Conservation (phyloP, 768 basidiomycete genomes). For the Rhizopogon vesiculosus region DNA sequence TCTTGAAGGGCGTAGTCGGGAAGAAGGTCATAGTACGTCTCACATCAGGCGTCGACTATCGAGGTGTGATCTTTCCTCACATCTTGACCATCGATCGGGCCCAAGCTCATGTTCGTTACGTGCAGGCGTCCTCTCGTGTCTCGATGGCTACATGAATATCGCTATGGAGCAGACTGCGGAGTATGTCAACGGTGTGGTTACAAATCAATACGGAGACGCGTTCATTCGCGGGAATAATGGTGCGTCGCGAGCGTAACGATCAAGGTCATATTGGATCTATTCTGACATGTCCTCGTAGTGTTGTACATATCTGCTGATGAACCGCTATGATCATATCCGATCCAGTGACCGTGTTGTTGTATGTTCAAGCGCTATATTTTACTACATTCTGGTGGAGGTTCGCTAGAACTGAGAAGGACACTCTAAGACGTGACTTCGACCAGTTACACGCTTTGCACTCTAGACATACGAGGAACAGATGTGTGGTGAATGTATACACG, state of each 20-base stretch:
- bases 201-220: constrained; percentile 90
- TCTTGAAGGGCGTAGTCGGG: constrained; percentile 94
- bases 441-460: too few relatives aligned
- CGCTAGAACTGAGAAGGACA: not conserved
- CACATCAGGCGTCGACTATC: constrained; percentile 90
- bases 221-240: constrained; percentile 96
- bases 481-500: too few relatives aligned
- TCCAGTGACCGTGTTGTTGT: constrained; percentile 1
- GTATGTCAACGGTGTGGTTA: constrained; percentile 81
- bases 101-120: not conserved
- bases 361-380: not conserved
- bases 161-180: constrained; percentile 97
- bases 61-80: constrained; percentile 46
- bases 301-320: constrained; percentile 78
- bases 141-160: constrained; percentile 99
- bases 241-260: constrained; percentile 22
- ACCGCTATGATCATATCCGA: constrained; percentile 31
- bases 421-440: too few relatives aligned
- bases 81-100: not conserved
- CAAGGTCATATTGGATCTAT: constrained; percentile 4
- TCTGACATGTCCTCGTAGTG: constrained; percentile 35
- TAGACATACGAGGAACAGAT: too few relatives aligned
- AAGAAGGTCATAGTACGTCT: constrained; percentile 90
- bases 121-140: constrained; percentile 84
- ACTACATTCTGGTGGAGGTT: not conserved